phyloP scores from a whole-genome alignment of 768 basidiomycete species.

The Podaxis sp. region DNA sequence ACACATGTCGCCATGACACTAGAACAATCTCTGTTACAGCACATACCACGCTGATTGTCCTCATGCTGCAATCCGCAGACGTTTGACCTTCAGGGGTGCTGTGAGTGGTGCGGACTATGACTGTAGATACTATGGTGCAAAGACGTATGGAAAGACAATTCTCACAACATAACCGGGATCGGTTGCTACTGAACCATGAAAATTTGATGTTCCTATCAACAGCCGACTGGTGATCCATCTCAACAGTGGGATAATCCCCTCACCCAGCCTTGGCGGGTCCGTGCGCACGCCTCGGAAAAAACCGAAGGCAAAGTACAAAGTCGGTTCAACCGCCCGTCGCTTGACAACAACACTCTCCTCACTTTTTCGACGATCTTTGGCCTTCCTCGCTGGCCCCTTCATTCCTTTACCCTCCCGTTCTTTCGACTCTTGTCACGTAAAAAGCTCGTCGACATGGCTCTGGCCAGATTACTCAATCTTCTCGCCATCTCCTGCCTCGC shows the following conservation, averaged over 20 bases:
- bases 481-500: conserved; percentile 56
- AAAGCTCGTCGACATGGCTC: conserved; percentile 29
- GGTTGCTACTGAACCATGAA: neutral
- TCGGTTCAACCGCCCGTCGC: neutral
- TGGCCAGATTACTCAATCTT: conserved; percentile 51
- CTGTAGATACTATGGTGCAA: neutral
- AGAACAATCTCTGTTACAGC: conserved; percentile 7
- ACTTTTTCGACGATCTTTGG: conserved; percentile 15
- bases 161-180: neutral
- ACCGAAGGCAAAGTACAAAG: conserved; percentile 2
- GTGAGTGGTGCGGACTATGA: neutral
- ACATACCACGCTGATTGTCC: neutral
- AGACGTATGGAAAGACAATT: conserved; percentile 3
- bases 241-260: neutral
- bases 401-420: conserved; percentile 21
- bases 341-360: neutral
- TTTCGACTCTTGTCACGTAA: conserved; percentile 15
- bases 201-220: conserved; percentile 1
- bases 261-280: neutral
- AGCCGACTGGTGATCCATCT: too few species aligned
- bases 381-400: conserved; percentile 22
- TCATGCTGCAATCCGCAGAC: neutral
- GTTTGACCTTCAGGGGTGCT: neutral
- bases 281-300: conserved; percentile 12
- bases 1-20: conserved; percentile 41